Conservation (phyloP, 257 asterid species). For the Nicotiana sylvestris region DNA sequence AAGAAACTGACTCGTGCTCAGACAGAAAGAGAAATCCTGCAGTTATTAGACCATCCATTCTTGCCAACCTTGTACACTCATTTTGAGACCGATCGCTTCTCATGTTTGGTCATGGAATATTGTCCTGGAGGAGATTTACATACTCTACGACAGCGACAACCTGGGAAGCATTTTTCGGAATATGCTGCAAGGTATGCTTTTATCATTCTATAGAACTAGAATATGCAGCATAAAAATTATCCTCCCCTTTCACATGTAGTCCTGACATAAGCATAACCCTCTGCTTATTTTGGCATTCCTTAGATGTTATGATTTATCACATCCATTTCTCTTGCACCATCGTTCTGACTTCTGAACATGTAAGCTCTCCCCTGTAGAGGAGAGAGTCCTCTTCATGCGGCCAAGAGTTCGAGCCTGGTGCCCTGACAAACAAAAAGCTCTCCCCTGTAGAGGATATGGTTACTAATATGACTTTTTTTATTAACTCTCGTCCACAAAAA, state of each 20-base stretch:
- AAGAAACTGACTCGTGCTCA: slow-evolving; percentile 45
- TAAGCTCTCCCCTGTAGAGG: too few species aligned
- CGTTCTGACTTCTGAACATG: too few species aligned
- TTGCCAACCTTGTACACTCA: slow-evolving; percentile 55
- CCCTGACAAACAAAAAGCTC: too few species aligned
- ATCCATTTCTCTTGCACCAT: too few species aligned
- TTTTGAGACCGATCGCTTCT: slow-evolving; percentile 51
- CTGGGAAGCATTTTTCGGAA: slow-evolving; percentile 55
- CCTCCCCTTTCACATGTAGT: neutral
- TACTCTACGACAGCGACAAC: slow-evolving; percentile 45
- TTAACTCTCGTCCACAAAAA: neutral
- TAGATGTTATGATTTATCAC: too few species aligned
- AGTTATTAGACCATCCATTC: slow-evolving; percentile 56
- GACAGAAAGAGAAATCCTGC: slow-evolving; percentile 51
- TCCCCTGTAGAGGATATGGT: too few species aligned
- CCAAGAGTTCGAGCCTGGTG: too few species aligned
- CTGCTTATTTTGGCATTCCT: neutral
- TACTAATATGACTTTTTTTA: too few species aligned
- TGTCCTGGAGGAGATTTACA: slow-evolving; percentile 63
- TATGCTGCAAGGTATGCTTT: slow-evolving; percentile 49
- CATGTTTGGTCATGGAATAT: slow-evolving; percentile 55
- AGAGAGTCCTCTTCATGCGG: too few species aligned
- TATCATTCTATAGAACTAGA: neutral
- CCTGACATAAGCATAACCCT: neutral
- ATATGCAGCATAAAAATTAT: neutral